phyloP scores from a whole-genome alignment of 2,329 filamentous ascomycete genomes.

The Hymenoscyphus linearis region DNA sequence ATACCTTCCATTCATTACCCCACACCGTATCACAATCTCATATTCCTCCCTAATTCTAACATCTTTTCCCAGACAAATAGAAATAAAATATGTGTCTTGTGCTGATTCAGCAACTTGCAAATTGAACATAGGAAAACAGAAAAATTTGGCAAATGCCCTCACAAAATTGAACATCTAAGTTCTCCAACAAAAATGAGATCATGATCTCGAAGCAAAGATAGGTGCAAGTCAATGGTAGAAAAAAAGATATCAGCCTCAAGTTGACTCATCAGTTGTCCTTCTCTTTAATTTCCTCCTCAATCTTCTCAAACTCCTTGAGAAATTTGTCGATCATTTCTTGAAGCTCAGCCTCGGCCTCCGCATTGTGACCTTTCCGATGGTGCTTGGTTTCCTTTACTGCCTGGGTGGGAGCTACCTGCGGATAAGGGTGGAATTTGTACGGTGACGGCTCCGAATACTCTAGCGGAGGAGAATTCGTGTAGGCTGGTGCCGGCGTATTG shows the following conservation, averaged over 20 bases:
- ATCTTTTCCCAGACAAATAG: neutral
- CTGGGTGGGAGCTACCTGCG: neutral
- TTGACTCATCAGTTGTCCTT: neutral
- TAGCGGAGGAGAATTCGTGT: neutral
- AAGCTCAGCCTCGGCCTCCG: neutral
- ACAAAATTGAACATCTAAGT: slow-evolving; percentile 10
- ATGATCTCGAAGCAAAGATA: neutral
- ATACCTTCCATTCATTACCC: slow-evolving; percentile 4
- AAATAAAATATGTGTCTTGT: slow-evolving; percentile 3
- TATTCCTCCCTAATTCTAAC: neutral
- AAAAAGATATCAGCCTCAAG: neutral
- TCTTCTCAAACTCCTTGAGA: neutral
- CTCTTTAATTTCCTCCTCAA: neutral
- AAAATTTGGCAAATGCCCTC: slow-evolving; percentile 1
- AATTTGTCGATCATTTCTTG: slow-evolving; percentile 4
- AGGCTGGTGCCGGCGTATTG: neutral
- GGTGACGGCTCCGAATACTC: slow-evolving; percentile 1
- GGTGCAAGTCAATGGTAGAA: neutral
- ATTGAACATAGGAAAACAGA: slow-evolving; percentile 9
- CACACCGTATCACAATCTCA: neutral
- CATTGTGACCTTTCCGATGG: neutral
- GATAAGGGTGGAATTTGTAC: neutral
- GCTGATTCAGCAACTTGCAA: slow-evolving; percentile 4
- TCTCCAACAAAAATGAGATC: slow-evolving; percentile 5
- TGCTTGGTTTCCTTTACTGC: neutral